Percentiles rank a stretch among this genome's conserved stretches.
phyloP scores from a whole-genome alignment of 2,329 filamentous ascomycete species.

The Cercospora citrullina region DNA sequence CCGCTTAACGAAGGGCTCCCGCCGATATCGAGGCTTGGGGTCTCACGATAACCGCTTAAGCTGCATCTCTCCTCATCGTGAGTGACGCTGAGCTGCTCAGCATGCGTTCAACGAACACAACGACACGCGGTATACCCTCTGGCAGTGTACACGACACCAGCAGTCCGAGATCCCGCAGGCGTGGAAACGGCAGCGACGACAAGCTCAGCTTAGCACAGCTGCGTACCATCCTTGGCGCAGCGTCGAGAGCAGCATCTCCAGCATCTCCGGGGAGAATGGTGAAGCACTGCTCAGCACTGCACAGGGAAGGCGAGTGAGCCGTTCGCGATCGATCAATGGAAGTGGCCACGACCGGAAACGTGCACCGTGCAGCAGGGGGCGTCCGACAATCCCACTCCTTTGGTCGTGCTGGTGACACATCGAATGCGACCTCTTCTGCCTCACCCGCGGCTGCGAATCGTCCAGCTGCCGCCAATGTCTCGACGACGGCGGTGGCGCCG shows the following conservation, averaged over 20 bases:
- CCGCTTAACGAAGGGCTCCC: conserved; percentile 4
- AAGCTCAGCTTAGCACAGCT: background rate
- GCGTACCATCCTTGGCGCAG: conserved; percentile 1
- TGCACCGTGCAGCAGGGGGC: conserved; percentile 16
- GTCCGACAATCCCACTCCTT: conserved; percentile 1
- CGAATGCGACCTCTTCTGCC: conserved; percentile 8
- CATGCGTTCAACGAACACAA: background rate
- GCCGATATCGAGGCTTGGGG: background rate
- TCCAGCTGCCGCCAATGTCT: background rate
- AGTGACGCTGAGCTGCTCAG: background rate
- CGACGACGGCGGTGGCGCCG: background rate
- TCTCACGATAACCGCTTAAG: conserved; percentile 7
- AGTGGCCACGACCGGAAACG: conserved; percentile 16
- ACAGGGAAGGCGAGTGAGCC: conserved; percentile 16
- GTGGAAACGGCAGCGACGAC: background rate
- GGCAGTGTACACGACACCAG: background rate
- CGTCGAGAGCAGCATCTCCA: conserved; percentile 14
- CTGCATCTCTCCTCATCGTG: background rate
- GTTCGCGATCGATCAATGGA: conserved; percentile 11
- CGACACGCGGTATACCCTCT: background rate
- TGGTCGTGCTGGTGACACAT: background rate
- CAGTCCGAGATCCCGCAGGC: background rate
- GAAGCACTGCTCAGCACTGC: conserved; percentile 2
- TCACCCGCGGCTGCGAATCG: background rate
- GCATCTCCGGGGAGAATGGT: conserved; percentile 22